Conservation (phyloP, 139 green algal genomes). For the Coccomyxa sp. region DNA sequence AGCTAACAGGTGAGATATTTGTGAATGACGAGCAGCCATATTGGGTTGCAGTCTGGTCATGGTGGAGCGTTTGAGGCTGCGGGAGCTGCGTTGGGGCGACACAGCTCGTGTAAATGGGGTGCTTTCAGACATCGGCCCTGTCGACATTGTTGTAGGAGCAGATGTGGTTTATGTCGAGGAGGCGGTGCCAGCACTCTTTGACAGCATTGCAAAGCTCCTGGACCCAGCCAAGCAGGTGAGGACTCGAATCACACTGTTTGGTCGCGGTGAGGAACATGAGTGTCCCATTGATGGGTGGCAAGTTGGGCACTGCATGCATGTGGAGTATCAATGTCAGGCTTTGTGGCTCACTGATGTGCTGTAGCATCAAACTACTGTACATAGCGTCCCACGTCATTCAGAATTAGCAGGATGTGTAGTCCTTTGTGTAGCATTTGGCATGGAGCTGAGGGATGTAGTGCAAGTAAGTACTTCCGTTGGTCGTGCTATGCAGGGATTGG, state of each 20-base stretch:
- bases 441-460: no score
- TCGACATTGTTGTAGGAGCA: conserved; percentile 24
- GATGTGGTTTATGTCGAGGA: conserved; percentile 23
- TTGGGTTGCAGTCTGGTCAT: conserved; percentile 9
- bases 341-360: no score
- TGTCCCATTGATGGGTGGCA: background rate
- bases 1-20: no score
- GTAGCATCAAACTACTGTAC: no score
- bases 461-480: no score
- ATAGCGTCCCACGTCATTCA: no score
- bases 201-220: conserved; percentile 5
- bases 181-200: conserved; percentile 11
- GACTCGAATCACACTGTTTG: background rate
- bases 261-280: background rate
- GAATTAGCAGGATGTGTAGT: no score
- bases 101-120: background rate
- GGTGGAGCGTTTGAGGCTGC: conserved; percentile 15
- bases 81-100: conserved; percentile 15
- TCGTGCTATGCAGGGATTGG: conserved; percentile 5
- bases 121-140: background rate
- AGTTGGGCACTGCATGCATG: no score
- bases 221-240: background rate
- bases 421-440: no score
- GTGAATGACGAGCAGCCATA: background rate
- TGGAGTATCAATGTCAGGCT: no score